Evolutionary conservation across 2,329 filamentous ascomycete species (phyloP), one percentile per base, ranked within the genome.

Genomic region (Talaromyces sp.): DNA sequence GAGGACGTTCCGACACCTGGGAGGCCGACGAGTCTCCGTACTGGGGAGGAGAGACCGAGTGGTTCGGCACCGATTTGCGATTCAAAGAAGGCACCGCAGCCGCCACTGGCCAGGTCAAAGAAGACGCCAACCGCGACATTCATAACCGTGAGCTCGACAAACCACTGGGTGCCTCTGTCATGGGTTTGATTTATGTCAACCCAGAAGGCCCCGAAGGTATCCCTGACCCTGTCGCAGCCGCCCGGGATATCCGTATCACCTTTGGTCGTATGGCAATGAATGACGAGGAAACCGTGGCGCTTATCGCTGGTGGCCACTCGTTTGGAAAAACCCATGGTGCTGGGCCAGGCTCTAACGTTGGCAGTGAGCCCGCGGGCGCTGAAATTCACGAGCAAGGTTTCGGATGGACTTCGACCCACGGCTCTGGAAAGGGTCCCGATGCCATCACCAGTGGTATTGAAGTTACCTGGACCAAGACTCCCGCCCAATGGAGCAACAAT

Each of bases 321-420:
- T 90, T 92, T 67, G 89, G 89, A 68, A 92, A 92, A 83, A 90
- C 88, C 0, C 89, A 92, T 75, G 89, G 89, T 67, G 89, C 89
- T 32, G 88, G 77, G 60, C 78, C 85, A 17, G 76, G 81, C 19
- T 81, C 83, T 64, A 82, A 90, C 67, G 81, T 91, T 55, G 88
- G 87, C 58, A 75, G 79, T 19, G 89, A 90, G 73, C 89, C 89
- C 21, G 82, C 86, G 68, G 87, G 78, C 12, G 87, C 88, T 58
- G 72, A 74, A 46, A 75, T 92, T 32, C 84, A 88, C 68, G 72
- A 83, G 64, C 87, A 90, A 71, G 89, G 89, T 63, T 76, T 92
- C 11, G 89, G 89, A 66, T 92, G 89, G 89, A 72, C 74, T 65
- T 92, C 85, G 81, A 81, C 77, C 58, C 79, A 85, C 74, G 80